These are phyloP conservation scores for Chlorella vulgaris DNA, from an alignment of 139 green algal species.

Conservation along the genomic window DNA sequence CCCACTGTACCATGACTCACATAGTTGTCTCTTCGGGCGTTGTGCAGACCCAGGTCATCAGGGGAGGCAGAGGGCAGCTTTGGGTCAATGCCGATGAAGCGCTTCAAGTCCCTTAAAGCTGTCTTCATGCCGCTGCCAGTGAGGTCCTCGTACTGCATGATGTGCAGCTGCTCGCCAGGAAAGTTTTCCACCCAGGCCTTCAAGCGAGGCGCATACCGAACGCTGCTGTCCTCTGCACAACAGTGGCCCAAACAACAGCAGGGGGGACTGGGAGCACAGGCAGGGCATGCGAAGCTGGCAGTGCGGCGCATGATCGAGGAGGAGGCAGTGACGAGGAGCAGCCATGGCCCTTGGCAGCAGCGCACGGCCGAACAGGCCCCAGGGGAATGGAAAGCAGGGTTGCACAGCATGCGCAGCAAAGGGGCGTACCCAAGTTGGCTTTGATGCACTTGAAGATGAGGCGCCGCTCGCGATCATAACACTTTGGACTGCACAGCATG, in stretches of 20 bases:
- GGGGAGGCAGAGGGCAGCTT: conserved; percentile 6
- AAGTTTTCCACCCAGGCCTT: not conserved
- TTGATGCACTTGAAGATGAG: not conserved
- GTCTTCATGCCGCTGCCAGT: not conserved
- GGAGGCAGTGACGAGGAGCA: not conserved
- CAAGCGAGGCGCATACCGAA: not conserved
- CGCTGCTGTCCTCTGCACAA: not conserved
- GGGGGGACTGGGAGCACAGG: not conserved
- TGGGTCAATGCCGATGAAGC: not conserved
- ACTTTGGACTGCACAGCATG: conserved; percentile 1
- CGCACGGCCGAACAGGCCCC: no score
- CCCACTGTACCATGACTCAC: no score
- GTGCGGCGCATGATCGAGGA: no score
- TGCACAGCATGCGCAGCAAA: not conserved
- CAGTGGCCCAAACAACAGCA: not conserved
- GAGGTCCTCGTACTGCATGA: conserved; percentile 29
- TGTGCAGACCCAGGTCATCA: conserved; percentile 4
- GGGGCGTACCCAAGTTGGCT: not conserved
- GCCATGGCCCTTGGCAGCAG: no score
- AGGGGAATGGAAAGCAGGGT: not conserved
- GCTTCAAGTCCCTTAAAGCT: conserved; percentile 15
- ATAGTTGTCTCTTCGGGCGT: not conserved
- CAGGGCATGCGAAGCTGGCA: not conserved
- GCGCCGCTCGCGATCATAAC: not conserved
- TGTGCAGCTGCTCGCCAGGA: conserved; percentile 4